Base-by-base conservation (phyloP, 1,139 yeast species). In the Suhomyces wounanorum region DNA sequence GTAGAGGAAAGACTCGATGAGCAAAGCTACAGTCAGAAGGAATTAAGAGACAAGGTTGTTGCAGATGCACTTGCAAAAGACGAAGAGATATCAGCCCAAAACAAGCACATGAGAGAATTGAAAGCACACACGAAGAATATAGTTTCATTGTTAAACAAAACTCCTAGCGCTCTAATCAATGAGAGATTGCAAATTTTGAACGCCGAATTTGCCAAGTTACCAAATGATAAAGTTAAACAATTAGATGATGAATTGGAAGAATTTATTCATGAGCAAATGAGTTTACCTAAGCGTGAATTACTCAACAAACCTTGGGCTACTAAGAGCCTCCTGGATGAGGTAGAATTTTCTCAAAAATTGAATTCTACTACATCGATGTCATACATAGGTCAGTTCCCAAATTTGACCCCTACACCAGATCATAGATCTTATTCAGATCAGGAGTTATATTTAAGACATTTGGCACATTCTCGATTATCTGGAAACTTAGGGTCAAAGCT, bases 381-480 rank as follows among this genome's bases (percentile, higher is more conserved):
- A 30, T 68, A 59, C 51, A 59, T 69, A 40, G 61, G 60, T 42
- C 62, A 72, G 46, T 75, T 62, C 52, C 80, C 81, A 36, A 67
- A 72, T 53, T 70, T 77, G 54, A 72, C 66, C 50, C 77, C 78
- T 35, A 71, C 79, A 2, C 73, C 79, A 1, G 80, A 76, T 50
- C 72, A 75, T 58, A 73, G 69, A 59, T 66, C 70, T 33, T 91
- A 89, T 67, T 79, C 96, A 0, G 70, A 75, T 33, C 92, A 89
- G 61, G 97, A 91, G 65, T 77, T 91, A 49, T 86, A 79, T 56
- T 73, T 89, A 55, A 84, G 97, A 64, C 87, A 86, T 59, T 73
- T 82, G 59, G 79, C 85, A 41, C 77, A 77, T 50, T 69, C 77
- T 33, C 72, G 77, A 55, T 76, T 73, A 14, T 66, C 75, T 17